phyloP scores from a whole-genome alignment of 78 protist species.

The Cavenderia fasciculata region DNA sequence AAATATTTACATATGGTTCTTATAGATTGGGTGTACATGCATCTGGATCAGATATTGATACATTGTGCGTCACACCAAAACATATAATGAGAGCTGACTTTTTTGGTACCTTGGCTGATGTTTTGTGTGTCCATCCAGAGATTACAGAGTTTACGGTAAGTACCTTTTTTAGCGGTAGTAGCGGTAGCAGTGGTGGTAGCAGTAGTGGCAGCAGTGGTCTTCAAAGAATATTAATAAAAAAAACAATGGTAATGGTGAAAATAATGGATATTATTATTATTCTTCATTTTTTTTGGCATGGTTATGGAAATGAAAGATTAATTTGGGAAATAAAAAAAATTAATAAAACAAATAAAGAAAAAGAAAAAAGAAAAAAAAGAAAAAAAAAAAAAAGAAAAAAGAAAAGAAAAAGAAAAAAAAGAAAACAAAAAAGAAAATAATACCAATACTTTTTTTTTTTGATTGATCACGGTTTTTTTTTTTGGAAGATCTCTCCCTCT shows the following conservation, averaged over 20 bases:
- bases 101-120: conserved; percentile 74
- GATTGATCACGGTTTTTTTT: not conserved
- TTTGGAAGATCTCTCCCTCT: not conserved
- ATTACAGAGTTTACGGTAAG: conserved; percentile 79
- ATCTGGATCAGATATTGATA: conserved; percentile 97
- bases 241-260: too few species aligned
- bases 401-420: too few species aligned
- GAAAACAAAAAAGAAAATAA: too few species aligned
- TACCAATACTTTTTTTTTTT: not conserved
- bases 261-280: too few species aligned
- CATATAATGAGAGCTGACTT: conserved; percentile 88
- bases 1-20: conserved; percentile 96
- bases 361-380: too few species aligned
- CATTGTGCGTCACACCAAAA: conserved; percentile 92
- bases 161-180: not conserved
- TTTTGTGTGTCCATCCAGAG: conserved; percentile 75
- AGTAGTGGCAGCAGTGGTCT: too few species aligned
- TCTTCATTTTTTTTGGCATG: conserved; percentile 1
- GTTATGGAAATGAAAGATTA: not conserved
- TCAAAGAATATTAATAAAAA: too few species aligned
- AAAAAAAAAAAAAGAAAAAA: too few species aligned
- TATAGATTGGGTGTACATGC: conserved; percentile 96
- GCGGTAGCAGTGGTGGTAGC: too few species aligned
- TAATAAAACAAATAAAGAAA: not conserved
- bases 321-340: not conserved